Percentiles rank a stretch among this genome's conserved stretches.
phyloP scores from a whole-genome alignment of 495 filamentous ascomycete species.

The Copromyces sp. region DNA sequence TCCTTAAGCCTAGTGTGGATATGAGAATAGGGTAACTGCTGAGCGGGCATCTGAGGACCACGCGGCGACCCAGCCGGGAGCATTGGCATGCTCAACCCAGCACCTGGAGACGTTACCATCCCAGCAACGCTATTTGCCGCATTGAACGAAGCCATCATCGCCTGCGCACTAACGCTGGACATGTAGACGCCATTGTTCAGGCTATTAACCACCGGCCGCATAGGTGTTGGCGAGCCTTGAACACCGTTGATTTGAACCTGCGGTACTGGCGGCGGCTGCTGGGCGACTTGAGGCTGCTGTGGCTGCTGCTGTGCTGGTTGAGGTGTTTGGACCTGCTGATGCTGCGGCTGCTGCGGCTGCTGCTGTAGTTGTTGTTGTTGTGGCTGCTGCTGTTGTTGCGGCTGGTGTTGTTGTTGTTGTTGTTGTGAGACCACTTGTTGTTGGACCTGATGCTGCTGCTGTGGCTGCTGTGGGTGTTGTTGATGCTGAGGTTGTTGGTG shows the following conservation, averaged over 20 bases:
- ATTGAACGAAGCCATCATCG: constrained; percentile 35
- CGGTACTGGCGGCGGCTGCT: constrained; percentile 21
- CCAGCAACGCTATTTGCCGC: constrained; percentile 23
- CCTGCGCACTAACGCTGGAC: constrained; percentile 27
- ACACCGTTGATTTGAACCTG: constrained; percentile 26
- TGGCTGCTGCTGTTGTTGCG: constrained; percentile 16
- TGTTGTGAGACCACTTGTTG: background rate
- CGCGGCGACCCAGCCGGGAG: constrained; percentile 29
- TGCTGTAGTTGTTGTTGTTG: constrained; percentile 25
- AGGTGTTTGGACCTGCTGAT: constrained; percentile 24
- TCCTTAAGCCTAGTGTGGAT: constrained; percentile 16
- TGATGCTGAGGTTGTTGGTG: constrained; percentile 30
- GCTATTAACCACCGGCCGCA: constrained; percentile 41
- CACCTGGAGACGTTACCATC: constrained; percentile 29
- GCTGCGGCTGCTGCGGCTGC: constrained; percentile 23
- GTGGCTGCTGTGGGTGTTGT: constrained; percentile 23
- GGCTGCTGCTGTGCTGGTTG: constrained; percentile 29
- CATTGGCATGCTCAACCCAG: constrained; percentile 26
- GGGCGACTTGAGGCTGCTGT: constrained; percentile 27
- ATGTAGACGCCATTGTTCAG: constrained; percentile 40
- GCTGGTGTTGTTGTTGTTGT: constrained; percentile 16
- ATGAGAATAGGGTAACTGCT: constrained; percentile 10
- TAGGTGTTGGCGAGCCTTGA: constrained; percentile 28
- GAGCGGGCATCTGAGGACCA: constrained; percentile 21
- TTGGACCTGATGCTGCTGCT: constrained; percentile 19